Base-by-base conservation (phyloP, 2,329 filamentous ascomycete species). In the Pseudogymnoascus verrucosus region DNA sequence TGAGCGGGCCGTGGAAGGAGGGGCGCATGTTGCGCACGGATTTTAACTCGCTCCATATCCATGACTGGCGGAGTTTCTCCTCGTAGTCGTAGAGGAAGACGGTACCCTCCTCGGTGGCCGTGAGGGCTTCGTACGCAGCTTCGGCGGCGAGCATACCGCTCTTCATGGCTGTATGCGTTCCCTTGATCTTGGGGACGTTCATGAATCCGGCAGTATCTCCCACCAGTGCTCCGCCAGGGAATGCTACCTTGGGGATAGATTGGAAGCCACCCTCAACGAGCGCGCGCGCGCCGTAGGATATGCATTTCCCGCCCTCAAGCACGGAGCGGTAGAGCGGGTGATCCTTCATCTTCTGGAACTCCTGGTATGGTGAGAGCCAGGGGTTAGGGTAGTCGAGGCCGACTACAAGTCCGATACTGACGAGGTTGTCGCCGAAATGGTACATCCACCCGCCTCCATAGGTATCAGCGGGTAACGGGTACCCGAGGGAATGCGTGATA, bases 361-460 rank as follows among this genome's bases (percentile, higher is more conserved):
- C 95, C 64, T 87, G 85, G 74, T 98, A 99, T 0, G 95, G 95
- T 3, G 93, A 95, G 63, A 98, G 78, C 91, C 93, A 99, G 0
- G 95, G 95, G 77, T 99, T 99, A 44, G 90, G 83, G 75, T 99
- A 99, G 79, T 99, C 95, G 62, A 99, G 83, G 23, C 93, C 93
- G 39, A 96, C 90, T 10, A 99, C 95, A 16, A 98, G 81, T 23
- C 95, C 95, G 63, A 99, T 82, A 69, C 88, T 92, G 65, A 99
- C 93, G 71, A 98, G 84, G 76, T 98, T 99, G 71, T 99, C 93
- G 39, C 93, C 95, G 76, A 98, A 99, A 76, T 99, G 95, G 74
- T 99, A 99, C 90, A 99, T 93, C 88, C 92, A 99, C n/a, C 90
- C 92, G 68, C 95, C 95, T 69, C 95, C 95, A 74, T 99, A 99